Evolutionary conservation across 805 yeast species (phyloP).

Genomic region (Kodamaea sagamina): DNA sequence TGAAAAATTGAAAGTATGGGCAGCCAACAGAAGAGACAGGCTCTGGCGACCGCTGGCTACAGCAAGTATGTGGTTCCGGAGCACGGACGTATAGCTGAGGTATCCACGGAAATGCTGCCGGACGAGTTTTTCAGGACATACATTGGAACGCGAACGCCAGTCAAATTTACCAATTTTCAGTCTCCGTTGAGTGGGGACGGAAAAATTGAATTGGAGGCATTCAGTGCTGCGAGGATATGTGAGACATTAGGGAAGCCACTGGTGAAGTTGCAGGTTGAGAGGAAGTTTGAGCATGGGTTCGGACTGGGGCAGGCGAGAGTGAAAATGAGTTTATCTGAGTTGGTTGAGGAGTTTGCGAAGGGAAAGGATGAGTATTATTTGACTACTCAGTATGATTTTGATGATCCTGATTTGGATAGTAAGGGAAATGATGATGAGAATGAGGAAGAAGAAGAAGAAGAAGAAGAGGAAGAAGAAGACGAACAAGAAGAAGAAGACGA

Average conservation of each 20-base stretch:
- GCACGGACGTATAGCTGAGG: neutral
- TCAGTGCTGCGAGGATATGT: constrained; percentile 24
- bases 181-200: neutral
- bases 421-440: constrained; percentile 34
- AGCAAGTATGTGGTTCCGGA: neutral
- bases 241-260: constrained; percentile 21
- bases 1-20: neutral
- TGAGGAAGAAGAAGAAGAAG: constrained; percentile 16
- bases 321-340: constrained; percentile 51
- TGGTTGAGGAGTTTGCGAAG: constrained; percentile 31
- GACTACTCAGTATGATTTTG: constrained; percentile 61
- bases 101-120: neutral
- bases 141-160: constrained; percentile 51
- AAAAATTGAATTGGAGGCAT: constrained; percentile 6
- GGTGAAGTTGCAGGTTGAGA: constrained; percentile 54
- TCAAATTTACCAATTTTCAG: constrained; percentile 34
- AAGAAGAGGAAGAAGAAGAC: constrained; percentile 8
- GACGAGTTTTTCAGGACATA: constrained; percentile 39
- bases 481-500: constrained; percentile 15
- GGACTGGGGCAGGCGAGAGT: constrained; percentile 63
- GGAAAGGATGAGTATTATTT: constrained; percentile 55
- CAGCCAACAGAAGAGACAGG: constrained; percentile 1
- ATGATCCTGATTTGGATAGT: neutral
- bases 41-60: constrained; percentile 2
- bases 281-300: constrained; percentile 59